Percentiles rank a stretch among this genome's conserved stretches.
Conservation (phyloP, 805 yeast genomes). For the Zygoascus biomembranicola region DNA sequence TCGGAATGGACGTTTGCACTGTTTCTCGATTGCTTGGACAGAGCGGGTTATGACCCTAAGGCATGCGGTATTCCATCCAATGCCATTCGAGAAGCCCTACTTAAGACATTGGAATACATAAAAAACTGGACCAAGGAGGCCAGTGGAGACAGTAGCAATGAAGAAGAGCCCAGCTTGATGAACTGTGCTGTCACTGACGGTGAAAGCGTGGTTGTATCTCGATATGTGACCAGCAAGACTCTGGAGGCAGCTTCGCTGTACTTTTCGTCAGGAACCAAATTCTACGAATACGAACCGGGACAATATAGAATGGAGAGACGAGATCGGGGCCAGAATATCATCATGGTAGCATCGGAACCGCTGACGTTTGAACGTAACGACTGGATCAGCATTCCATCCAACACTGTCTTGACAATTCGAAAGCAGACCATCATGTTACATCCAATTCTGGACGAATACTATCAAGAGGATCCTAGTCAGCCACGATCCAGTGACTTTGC, state of each 20-base stretch:
- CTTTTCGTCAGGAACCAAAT: slow-evolving; percentile 87
- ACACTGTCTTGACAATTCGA: slow-evolving; percentile 72
- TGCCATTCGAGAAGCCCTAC: slow-evolving; percentile 57
- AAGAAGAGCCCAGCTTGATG: slow-evolving; percentile 68
- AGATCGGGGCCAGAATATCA: slow-evolving; percentile 86
- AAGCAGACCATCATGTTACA: slow-evolving; percentile 83
- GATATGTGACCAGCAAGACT: slow-evolving; percentile 80
- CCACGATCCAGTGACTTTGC: slow-evolving; percentile 75
- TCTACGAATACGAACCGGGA: slow-evolving; percentile 85
- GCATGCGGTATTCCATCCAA: slow-evolving; percentile 43
- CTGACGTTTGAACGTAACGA: slow-evolving; percentile 93
- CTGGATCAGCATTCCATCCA: slow-evolving; percentile 96
- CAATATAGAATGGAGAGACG: slow-evolving; percentile 90
- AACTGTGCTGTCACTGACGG: slow-evolving; percentile 97
- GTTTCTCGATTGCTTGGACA: slow-evolving; percentile 65
- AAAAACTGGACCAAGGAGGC: slow-evolving; percentile 71
- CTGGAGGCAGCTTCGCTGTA: slow-evolving; percentile 97
- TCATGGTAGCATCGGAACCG: slow-evolving; percentile 97
- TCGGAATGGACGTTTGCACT: slow-evolving; percentile 90
- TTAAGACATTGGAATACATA: slow-evolving; percentile 64
- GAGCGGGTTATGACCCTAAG: slow-evolving; percentile 68
- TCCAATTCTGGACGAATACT: slow-evolving; percentile 85
- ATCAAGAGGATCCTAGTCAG: slow-evolving; percentile 58
- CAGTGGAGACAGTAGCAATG: slow-evolving; percentile 28
- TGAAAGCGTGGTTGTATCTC: slow-evolving; percentile 68